Evolutionary conservation across 2,329 filamentous ascomycete genomes (phyloP).

Genomic region (Botrytis hyacinthi): DNA sequence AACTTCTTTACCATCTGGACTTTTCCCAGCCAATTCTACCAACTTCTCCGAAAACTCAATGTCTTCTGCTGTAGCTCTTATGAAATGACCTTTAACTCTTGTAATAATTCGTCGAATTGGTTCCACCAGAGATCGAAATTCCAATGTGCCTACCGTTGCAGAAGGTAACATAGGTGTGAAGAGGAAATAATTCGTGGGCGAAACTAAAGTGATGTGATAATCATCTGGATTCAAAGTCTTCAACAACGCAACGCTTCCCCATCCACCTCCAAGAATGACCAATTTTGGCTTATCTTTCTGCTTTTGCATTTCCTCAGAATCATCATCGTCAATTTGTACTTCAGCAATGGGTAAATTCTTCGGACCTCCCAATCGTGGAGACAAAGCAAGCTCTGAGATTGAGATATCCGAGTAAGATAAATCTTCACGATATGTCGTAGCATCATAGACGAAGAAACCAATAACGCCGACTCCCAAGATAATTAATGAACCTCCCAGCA

Average conservation of each 20-base stretch:
- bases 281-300: constrained; percentile 87
- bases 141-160: constrained; percentile 92
- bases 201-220: constrained; percentile 94
- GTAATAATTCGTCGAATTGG: constrained; percentile 83
- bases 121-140: constrained; percentile 87
- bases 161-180: constrained; percentile 98
- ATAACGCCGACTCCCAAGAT: constrained; percentile 68
- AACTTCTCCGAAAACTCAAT: constrained; percentile 90
- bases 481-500: constrained; percentile 71
- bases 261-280: constrained; percentile 90
- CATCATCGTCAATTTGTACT: constrained; percentile 84
- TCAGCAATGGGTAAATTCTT: constrained; percentile 95
- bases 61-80: constrained; percentile 82
- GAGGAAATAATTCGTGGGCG: constrained; percentile 92
- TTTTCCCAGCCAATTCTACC: constrained; percentile 77
- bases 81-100: constrained; percentile 79
- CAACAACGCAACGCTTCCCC: constrained; percentile 88
- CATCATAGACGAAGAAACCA: constrained; percentile 91
- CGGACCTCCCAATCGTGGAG: constrained; percentile 78
- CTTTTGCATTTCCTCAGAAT: constrained; percentile 64
- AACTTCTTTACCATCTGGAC: constrained; percentile 67
- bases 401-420: constrained; percentile 67
- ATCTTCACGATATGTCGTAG: constrained; percentile 80
- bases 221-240: constrained; percentile 88
- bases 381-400: constrained; percentile 80